These are phyloP conservation scores for Diaporthe amygdali DNA, from an alignment of 2,329 filamentous ascomycete genomes.

Conservation along the genomic window DNA sequence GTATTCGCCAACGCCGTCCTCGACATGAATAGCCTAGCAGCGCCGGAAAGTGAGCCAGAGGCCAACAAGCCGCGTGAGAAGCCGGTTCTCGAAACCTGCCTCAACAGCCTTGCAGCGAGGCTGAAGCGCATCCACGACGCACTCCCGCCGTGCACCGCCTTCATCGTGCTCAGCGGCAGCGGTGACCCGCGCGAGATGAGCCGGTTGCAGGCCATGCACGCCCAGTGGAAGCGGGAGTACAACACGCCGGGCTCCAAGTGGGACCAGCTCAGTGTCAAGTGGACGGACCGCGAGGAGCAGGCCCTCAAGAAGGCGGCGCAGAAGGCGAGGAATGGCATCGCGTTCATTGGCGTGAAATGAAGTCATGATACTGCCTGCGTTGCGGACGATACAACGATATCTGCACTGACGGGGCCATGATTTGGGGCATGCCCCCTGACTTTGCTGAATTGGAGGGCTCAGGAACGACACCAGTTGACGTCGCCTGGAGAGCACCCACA, in stretches of 20 bases:
- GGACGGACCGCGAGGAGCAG: constrained; percentile 72
- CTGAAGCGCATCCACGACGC: constrained; percentile 61
- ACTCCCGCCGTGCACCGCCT: constrained; percentile 68
- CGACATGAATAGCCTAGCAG: constrained; percentile 16
- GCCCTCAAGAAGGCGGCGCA: constrained; percentile 61
- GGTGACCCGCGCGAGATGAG: constrained; percentile 73
- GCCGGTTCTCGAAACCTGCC: constrained; percentile 49
- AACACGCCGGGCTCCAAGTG: constrained; percentile 67
- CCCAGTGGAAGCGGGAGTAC: constrained; percentile 68
- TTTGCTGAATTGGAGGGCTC: background rate
- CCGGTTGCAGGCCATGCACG: constrained; percentile 63
- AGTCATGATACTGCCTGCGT: background rate
- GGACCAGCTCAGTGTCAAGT: constrained; percentile 70
- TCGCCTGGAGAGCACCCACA: background rate
- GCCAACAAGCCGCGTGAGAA: background rate
- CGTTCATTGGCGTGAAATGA: constrained; percentile 69
- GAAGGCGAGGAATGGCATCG: constrained; percentile 65
- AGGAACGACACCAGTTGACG: no score
- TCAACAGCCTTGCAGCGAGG: constrained; percentile 51
- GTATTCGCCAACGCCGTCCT: constrained; percentile 22
- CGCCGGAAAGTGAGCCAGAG: constrained; percentile 13
- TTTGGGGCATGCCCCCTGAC: background rate
- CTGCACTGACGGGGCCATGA: no score
- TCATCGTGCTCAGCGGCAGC: constrained; percentile 69
- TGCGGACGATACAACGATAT: background rate